phyloP scores from a whole-genome alignment of 2,329 filamentous ascomycete species.

The Xylariales sp. region DNA sequence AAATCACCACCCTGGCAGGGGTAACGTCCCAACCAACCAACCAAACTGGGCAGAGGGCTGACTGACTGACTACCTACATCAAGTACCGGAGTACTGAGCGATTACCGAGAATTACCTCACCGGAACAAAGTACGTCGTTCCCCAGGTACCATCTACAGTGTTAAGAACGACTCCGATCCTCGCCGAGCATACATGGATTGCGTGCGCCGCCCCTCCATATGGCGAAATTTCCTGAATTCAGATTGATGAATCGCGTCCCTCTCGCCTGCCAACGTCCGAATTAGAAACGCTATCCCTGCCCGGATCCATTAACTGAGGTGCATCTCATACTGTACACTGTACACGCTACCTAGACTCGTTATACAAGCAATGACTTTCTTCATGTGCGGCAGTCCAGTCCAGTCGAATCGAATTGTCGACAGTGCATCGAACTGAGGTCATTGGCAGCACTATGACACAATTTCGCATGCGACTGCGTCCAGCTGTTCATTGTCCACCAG shows the following conservation, averaged over 20 bases:
- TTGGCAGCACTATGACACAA: slow-evolving; percentile 4
- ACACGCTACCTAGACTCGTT: too few species aligned
- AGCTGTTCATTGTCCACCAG: not conserved
- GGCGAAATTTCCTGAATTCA: not conserved
- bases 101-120: slow-evolving; percentile 1
- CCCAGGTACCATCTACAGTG: not conserved
- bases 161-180: slow-evolving; percentile 3
- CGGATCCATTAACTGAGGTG: not conserved
- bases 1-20: not conserved
- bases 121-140: not conserved
- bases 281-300: not conserved
- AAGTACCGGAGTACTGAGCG: not conserved
- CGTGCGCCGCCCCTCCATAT: slow-evolving; percentile 4
- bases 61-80: not conserved
- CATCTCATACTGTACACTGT: too few species aligned
- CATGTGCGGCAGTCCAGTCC: too few species aligned
- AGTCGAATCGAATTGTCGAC: too few species aligned
- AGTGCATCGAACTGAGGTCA: slow-evolving; percentile 1
- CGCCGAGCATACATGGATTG: slow-evolving; percentile 5
- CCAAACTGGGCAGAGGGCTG: not conserved
- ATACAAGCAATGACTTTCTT: too few species aligned
- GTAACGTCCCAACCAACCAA: not conserved
- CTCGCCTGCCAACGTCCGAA: not conserved
- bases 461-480: too few species aligned
- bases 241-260: too few species aligned